These are phyloP conservation scores for Pyrenula aspistea DNA, from an alignment of 495 filamentous ascomycete genomes.

Conservation along the genomic window DNA sequence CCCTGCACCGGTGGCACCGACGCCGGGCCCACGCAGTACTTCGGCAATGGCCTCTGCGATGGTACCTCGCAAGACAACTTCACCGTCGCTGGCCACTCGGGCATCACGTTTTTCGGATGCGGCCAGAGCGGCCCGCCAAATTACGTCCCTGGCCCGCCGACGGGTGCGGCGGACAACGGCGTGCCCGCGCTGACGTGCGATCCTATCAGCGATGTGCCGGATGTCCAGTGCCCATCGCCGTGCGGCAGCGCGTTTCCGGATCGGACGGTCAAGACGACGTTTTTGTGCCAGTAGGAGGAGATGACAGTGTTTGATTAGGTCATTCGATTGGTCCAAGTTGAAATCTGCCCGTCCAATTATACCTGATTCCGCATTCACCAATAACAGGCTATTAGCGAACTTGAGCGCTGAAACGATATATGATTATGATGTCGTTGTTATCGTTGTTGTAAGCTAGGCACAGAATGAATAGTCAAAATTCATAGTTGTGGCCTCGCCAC, in stretches of 20 bases:
- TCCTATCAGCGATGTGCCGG: neutral
- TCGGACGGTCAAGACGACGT: neutral
- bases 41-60: conserved; percentile 1
- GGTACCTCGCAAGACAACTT: neutral
- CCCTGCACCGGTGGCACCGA: neutral
- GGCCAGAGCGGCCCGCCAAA: neutral
- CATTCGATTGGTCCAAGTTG: neutral
- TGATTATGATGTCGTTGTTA: too few species aligned
- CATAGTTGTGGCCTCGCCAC: too few species aligned
- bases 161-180: neutral
- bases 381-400: neutral
- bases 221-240: neutral
- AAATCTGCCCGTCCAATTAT: neutral
- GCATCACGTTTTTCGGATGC: neutral
- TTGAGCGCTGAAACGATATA: too few species aligned
- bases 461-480: too few species aligned
- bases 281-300: neutral
- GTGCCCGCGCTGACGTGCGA: neutral
- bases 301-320: neutral
- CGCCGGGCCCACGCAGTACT: neutral
- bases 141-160: neutral
- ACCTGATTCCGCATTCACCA: neutral
- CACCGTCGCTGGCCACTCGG: neutral
- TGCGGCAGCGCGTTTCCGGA: neutral
- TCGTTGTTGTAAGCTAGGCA: too few species aligned